Base-by-base conservation (phyloP, 2,329 filamentous ascomycete species). In the Metarhizium anisopliae region DNA sequence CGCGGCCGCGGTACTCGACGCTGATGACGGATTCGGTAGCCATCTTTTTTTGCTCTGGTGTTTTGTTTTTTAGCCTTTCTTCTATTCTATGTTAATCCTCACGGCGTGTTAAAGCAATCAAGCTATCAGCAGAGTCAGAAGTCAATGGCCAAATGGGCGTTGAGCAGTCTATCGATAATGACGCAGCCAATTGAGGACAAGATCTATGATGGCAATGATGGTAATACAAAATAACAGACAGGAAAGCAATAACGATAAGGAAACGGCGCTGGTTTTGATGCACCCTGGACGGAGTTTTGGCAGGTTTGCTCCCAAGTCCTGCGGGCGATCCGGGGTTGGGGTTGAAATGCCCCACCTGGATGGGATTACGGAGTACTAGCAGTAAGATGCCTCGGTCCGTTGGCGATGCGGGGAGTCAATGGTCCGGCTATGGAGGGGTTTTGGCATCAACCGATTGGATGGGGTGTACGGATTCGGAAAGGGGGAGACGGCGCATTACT, bases 1-100 rank as follows among this genome's bases (percentile, higher is more conserved):
- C 66, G 60, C 72, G 72, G 54, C 70, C 72, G 54, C 66, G 71
- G 61, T 73, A 74, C 58, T 75, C 72, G 57, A 75, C 58, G 8
- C 58, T 63, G 60, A 75, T 66, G 61, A 70, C 63, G 36, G 66
- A 60, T 16, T 49, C 25, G 45, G 20, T 29, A 6, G 13, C 42
- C 51, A 40, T 47, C 14, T 25, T 25, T 25, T 25, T 25, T 25
- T 25, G 25, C 25, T 25, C 25, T 4, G 4, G 32, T 35, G 32
- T 35, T 29, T 40, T 6, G 8, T 40, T 29, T 49, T 16, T 30
- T 20, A 1, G 8, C n/a, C 6, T 42, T 16, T 14, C 14, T 14
- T 42, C n/a, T 45, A 10, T 14, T 14, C 20, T 25, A 25, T 25
- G 25, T 25, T 25, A 25, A 25, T 25, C 25, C 25, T 25, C 25